Base-by-base conservation (phyloP, 176 grass and related monocot genomes). In the Eleusine coracana region DNA sequence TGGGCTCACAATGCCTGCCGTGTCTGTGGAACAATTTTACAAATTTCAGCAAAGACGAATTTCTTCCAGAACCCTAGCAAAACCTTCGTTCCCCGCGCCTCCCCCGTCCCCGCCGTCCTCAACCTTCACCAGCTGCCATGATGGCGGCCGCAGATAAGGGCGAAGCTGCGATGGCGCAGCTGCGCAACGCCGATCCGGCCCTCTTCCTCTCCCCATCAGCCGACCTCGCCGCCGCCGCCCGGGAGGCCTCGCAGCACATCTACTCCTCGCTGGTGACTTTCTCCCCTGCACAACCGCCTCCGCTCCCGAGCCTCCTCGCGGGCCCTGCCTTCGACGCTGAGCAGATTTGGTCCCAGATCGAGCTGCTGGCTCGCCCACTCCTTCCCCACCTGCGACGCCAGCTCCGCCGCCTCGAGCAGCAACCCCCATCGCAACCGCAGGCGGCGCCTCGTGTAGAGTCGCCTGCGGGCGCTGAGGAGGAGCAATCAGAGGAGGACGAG, bases 291-390 rank as follows among this genome's bases (percentile, higher is more conserved):
- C 85, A 88, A 38, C 85, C 87, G 5, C 73, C 89, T 0, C 78
- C 89, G 5, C 75, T 93, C 5, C 85, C 88, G 0, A 75, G 42
- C 44, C 91, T 98, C 39, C 89, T 93, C 18, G 76, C 48, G 7
- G 92, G 79, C 45, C 79, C 90, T 5, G 82, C 72, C 40, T 98
- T 98, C 58, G 96, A 98, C 44, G 90, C 90, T 14, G 96, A 98
- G 60, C 96, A 98, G 87, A 93, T 98, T 50, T 98, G 92, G 96
- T 91, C 81, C 55, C 96, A 98, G 91, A 90, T 91, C 10, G 96
- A 98, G 54, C 87, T 98, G 58, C 79, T 98, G 27, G 81, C 88
- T 42, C 89, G 86, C 49, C 92, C 87, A 7, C 62, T 95, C 17
- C 63, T 98, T 15, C 88, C 92, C 27, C 42, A 81, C 66, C 58